Evolutionary conservation across 2,329 filamentous ascomycete species (phyloP).

Genomic region (Lecanicillium sp.): DNA sequence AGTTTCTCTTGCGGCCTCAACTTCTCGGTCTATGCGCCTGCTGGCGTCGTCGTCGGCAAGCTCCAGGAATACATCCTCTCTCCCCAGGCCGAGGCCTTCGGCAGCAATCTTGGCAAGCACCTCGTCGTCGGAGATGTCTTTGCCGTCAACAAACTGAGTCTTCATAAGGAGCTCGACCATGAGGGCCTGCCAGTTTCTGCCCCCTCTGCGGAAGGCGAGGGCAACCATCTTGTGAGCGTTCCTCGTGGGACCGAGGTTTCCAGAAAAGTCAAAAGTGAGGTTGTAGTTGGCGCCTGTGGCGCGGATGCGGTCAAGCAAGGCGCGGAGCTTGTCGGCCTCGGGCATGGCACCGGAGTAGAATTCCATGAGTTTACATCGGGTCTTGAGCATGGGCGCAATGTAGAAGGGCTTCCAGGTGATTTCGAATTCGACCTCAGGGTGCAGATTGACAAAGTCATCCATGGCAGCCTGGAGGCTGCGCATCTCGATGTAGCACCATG

Average conservation of each 20-base stretch:
- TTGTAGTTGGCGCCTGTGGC: constrained; percentile 28
- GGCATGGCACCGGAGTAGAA: constrained; percentile 35
- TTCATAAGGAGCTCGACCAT: constrained; percentile 37
- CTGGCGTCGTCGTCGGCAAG: constrained; percentile 26
- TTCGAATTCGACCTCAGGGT: constrained; percentile 41
- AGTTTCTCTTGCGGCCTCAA: constrained; percentile 22
- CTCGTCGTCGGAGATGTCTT: constrained; percentile 34
- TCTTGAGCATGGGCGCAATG: constrained; percentile 31
- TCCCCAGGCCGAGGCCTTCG: constrained; percentile 25
- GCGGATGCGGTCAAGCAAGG: constrained; percentile 27
- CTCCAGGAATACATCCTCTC: constrained; percentile 22
- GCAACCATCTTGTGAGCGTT: constrained; percentile 43
- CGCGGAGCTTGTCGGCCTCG: constrained; percentile 22
- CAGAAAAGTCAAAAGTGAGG: constrained; percentile 36
- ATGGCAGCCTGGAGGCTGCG: constrained; percentile 42
- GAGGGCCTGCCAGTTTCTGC: constrained; percentile 29
- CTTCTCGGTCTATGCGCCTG: constrained; percentile 26
- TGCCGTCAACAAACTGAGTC: constrained; percentile 36
- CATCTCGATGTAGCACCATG: constrained; percentile 47
- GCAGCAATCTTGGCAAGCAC: constrained; percentile 33
- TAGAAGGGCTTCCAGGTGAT: constrained; percentile 43
- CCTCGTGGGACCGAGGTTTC: constrained; percentile 38
- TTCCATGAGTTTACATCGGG: constrained; percentile 20
- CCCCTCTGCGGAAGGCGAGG: constrained; percentile 29
- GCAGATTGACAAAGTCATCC: constrained; percentile 29